Evolutionary conservation across 1,284 basidiomycete species (phyloP).

Genomic region (Rhizoctonia solani): DNA sequence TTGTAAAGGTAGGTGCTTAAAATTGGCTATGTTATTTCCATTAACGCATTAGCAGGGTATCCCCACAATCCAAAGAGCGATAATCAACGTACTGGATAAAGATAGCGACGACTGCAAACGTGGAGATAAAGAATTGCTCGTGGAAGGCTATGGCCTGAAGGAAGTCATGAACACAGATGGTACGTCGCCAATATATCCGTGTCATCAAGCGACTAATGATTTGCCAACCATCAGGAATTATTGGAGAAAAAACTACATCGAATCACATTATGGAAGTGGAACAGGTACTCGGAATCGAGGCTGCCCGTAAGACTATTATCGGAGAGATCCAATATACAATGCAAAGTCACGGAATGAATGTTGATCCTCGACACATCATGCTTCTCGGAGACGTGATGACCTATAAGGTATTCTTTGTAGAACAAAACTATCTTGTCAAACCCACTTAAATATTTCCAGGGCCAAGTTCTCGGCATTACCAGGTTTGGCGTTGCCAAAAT

Average conservation of each 20-base stretch:
- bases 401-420: constrained; percentile 73
- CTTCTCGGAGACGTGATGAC: constrained; percentile 98
- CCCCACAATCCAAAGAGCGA: constrained; percentile 80
- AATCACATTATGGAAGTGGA: constrained; percentile 98
- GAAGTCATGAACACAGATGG: constrained; percentile 98
- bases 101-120: constrained; percentile 75
- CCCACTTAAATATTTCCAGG: constrained; percentile 53
- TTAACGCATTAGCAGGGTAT: constrained; percentile 62
- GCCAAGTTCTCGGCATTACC: constrained; percentile 97
- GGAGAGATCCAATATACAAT: constrained; percentile 98
- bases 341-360: constrained; percentile 97
- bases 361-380: constrained; percentile 99
- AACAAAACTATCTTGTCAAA: neutral
- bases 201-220: neutral
- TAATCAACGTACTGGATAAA: constrained; percentile 90
- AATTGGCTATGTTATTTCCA: neutral
- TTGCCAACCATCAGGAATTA: constrained; percentile 66
- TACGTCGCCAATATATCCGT: constrained; percentile 44
- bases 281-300: constrained; percentile 95
- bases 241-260: constrained; percentile 89
- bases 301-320: constrained; percentile 92
- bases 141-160: constrained; percentile 97
- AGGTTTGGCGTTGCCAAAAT: constrained; percentile 99
- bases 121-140: constrained; percentile 83
- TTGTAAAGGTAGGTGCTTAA: constrained; percentile 73